These are phyloP conservation scores for Eurotiales sp. DNA, from an alignment of 2,329 filamentous ascomycete genomes.

Conservation along the genomic window DNA sequence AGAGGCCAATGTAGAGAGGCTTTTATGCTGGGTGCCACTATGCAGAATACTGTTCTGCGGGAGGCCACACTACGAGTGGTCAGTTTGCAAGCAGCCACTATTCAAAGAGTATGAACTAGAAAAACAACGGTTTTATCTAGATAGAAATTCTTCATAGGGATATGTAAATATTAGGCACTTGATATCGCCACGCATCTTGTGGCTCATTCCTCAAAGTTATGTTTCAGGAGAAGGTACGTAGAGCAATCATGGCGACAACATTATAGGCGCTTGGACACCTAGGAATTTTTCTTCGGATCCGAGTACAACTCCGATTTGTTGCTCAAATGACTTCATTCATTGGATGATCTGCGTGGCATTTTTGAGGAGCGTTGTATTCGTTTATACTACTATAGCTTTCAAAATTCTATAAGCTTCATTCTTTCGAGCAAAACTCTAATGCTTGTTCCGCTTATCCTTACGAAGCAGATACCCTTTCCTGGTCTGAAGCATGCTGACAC, in stretches of 20 bases:
- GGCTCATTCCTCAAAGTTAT: neutral
- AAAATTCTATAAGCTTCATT: neutral
- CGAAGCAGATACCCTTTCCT: no score
- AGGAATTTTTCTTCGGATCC: no score
- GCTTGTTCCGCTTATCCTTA: neutral
- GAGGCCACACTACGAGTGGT: neutral
- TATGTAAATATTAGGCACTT: neutral
- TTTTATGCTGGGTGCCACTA: no score
- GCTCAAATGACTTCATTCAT: neutral
- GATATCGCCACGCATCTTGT: neutral
- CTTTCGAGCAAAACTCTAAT: neutral
- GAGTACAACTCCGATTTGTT: no score
- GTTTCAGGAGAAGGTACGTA: neutral
- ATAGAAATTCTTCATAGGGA: neutral
- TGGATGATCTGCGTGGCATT: neutral
- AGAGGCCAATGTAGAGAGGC: no score
- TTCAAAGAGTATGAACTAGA: neutral
- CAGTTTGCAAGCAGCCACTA: neutral
- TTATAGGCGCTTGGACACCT: neutral
- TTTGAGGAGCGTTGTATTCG: neutral
- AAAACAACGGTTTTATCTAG: neutral
- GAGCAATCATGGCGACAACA: neutral
- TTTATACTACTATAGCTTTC: slow-evolving; percentile 4
- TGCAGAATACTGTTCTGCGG: no score
- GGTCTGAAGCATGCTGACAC: slow-evolving; percentile 1